A percentile compares a stretch with the other conserved stretches of the same genome.
Evolutionary conservation across 495 filamentous ascomycete species (phyloP).

Genomic region (Lasiosphaeris hirsuta): DNA sequence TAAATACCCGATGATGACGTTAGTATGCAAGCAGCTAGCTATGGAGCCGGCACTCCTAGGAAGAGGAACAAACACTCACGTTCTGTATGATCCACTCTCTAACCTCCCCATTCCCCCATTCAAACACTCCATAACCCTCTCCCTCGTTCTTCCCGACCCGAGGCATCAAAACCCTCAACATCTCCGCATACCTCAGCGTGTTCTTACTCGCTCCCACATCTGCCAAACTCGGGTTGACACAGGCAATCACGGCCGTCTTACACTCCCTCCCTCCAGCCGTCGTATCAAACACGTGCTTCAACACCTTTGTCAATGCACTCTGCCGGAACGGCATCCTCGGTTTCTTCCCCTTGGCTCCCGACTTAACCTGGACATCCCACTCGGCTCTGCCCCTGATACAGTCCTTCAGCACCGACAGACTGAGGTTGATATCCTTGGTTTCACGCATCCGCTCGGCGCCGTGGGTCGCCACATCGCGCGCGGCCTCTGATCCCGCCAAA

Average conservation of each 20-base stretch:
- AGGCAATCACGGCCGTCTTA: constrained; percentile 34
- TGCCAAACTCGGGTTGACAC: constrained; percentile 24
- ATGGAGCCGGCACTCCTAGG: too few species aligned
- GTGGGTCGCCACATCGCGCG: constrained; percentile 18
- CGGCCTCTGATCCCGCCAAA: constrained; percentile 25
- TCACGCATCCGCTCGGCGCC: constrained; percentile 9
- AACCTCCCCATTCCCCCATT: neutral
- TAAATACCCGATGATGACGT: neutral
- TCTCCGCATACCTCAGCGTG: constrained; percentile 28
- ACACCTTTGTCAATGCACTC: constrained; percentile 37
- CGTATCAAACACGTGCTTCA: constrained; percentile 25
- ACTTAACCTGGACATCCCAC: neutral
- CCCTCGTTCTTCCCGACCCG: neutral
- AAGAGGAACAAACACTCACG: neutral
- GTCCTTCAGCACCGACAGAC: constrained; percentile 34
- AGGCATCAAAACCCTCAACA: constrained; percentile 19
- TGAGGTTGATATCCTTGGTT: constrained; percentile 33
- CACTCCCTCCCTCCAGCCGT: constrained; percentile 8
- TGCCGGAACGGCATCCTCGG: constrained; percentile 30
- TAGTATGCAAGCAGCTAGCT: too few species aligned
- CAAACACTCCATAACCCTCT: neutral
- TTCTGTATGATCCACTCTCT: neutral
- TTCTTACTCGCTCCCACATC: constrained; percentile 26
- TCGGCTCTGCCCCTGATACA: constrained; percentile 27
- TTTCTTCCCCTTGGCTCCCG: constrained; percentile 12